phyloP scores from a whole-genome alignment of 352 stramenopile genomes.

The Globisporangium ultimum region DNA sequence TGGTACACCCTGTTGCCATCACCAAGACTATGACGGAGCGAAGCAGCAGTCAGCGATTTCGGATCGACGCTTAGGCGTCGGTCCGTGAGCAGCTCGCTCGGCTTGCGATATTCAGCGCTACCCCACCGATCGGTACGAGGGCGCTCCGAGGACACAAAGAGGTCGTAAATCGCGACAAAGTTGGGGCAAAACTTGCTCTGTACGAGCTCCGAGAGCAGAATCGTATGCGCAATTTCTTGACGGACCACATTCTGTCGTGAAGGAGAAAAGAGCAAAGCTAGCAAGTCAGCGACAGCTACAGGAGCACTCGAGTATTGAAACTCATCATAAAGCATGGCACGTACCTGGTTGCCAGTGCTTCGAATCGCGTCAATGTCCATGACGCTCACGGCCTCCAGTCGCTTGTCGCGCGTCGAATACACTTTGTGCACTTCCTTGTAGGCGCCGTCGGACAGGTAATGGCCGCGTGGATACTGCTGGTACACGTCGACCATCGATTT shows the following conservation, averaged over 20 bases:
- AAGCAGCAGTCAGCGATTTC: conserved; percentile 7
- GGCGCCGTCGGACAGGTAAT: conserved; percentile 78
- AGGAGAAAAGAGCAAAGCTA: background rate
- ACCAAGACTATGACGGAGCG: background rate
- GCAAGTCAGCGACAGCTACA: background rate
- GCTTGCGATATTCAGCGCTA: conserved; percentile 53
- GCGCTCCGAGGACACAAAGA: conserved; percentile 86
- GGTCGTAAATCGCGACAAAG: conserved; percentile 91
- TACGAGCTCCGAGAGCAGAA: conserved; percentile 89
- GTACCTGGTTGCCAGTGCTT: conserved; percentile 83
- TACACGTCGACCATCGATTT: conserved; percentile 48
- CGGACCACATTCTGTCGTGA: conserved; percentile 69
- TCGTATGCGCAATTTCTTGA: conserved; percentile 93
- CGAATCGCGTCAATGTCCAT: conserved; percentile 93
- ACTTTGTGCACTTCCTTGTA: conserved; percentile 91
- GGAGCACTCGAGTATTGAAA: background rate
- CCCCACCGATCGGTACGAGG: conserved; percentile 56
- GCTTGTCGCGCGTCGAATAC: conserved; percentile 47
- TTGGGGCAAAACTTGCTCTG: conserved; percentile 90
- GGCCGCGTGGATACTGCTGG: conserved; percentile 46
- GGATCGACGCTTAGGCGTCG: conserved; percentile 16
- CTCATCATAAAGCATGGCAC: background rate
- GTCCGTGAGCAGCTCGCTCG: conserved; percentile 51
- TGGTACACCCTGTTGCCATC: conserved; percentile 65
- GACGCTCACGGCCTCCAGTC: conserved; percentile 77